These are phyloP conservation scores for Coniella lustricola DNA, from an alignment of 2,329 filamentous ascomycete species.

Conservation along the genomic window DNA sequence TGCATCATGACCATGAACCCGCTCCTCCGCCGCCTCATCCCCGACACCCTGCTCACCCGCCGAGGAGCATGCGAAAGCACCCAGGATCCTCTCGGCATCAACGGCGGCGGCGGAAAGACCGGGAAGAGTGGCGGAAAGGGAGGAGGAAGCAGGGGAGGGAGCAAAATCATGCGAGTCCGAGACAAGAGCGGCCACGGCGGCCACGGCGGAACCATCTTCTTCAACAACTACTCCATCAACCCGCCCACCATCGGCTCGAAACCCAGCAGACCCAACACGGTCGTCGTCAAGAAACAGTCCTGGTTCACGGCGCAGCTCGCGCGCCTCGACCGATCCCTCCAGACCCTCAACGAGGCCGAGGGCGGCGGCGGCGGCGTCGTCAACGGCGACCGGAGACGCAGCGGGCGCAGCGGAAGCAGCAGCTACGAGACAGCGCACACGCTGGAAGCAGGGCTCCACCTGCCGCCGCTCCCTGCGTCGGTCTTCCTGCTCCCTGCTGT, in stretches of 20 bases:
- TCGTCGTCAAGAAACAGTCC: constrained; percentile 9
- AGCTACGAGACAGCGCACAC: background rate
- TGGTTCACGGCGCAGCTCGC: constrained; percentile 15
- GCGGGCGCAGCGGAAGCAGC: background rate
- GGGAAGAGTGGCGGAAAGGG: no score
- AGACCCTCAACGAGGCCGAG: constrained; percentile 8
- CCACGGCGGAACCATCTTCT: background rate
- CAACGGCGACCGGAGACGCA: background rate
- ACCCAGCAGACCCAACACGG: constrained; percentile 1
- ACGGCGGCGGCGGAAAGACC: background rate
- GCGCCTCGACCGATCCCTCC: constrained; percentile 9
- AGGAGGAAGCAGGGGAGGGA: no score
- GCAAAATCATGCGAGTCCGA: no score
- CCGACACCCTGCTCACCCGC: constrained; percentile 1
- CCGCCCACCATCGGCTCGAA: constrained; percentile 12
- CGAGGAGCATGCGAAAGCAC: background rate
- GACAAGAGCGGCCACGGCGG: background rate
- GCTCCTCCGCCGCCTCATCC: constrained; percentile 21
- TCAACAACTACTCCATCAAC: background rate
- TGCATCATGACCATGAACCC: constrained; percentile 24
- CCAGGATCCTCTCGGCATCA: background rate
- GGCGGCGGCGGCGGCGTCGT: background rate
- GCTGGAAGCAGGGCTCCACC: background rate
- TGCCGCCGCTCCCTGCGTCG: background rate
- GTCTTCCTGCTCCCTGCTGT: constrained; percentile 2